Base-by-base conservation (phyloP, 2,329 filamentous ascomycete species). In the Salinomyces thailandicus region DNA sequence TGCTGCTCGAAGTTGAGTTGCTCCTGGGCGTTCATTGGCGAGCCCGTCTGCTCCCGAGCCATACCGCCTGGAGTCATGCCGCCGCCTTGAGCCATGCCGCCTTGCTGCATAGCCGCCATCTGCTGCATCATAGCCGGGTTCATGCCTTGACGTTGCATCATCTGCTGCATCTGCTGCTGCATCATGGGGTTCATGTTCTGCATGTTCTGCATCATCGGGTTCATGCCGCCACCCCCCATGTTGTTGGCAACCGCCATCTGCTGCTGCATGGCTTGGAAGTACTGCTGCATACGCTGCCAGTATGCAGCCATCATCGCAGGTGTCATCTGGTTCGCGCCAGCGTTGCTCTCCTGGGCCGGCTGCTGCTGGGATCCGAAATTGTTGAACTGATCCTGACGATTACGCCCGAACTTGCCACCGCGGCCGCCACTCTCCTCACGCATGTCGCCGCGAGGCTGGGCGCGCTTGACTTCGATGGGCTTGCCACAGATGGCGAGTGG, bases 221-320 rank as follows among this genome's bases (percentile, higher is more conserved):
- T 47, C 50, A 55, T 54, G 16, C 60, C 61, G 18, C 60, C 43
- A 51, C 24, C 43, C 28, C 60, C 44, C 51, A 20, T 42, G 28
- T 31, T 44, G 33, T 62, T 61, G 38, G 51, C 60, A 49, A 35
- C 62, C 60, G 50, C 66, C 62, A 46, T 59, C 53, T 26, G 58
- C 46, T 45, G 60, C 56, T 38, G 64, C 61, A 46, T 53, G 53
- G 94, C 79, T 39, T 80, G 72, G 61, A 95, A 93, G 63, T 93
- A 94, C 59, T 94, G 85, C 62, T 98, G 91, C 89, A 98, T 96
- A 32, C 87, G 78, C 60, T 94, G 85, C 77, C 91, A 93, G 64
- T 96, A 95, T 60, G 95, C 87, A 2, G 91, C 91, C 86, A 96
- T 95, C 69, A 93, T 80, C 54, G 94, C 86, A 1, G 89, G 89